Evolutionary conservation across 2,329 filamentous ascomycete genomes (phyloP), one percentile per base, ranked within the genome.

Genomic region (Macrophomina pseudophaseolina): DNA sequence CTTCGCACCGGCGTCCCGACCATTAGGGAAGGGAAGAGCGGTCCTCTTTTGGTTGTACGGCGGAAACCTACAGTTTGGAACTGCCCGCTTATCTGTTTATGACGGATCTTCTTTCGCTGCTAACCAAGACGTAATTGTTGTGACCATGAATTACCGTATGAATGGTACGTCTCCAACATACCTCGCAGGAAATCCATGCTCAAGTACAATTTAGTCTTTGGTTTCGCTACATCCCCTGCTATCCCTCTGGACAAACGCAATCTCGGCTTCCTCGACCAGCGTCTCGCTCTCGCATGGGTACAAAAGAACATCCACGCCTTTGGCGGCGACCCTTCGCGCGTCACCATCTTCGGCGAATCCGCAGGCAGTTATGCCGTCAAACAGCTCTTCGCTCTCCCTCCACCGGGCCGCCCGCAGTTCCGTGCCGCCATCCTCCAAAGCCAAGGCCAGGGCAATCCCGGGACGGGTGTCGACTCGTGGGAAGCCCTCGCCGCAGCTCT

Each of bases 141-240:
- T 94, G 0, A 86, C 89, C 0, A 87, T 94, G 73, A 94, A 93
- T 79, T 94, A 96, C 78, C 88, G 91, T 1, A 81, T 91, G 0
- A 90, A 86, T 7, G 90, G 88, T 93, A 68, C 91, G 91, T 0
- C 93, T 94, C 74, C 8, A 70, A 86, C 64, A 82, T 86, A 28
- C 80, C 80, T 16, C 81, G 80, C 32, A 83, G 84, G 67, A 87
- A 86, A 0, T 70, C 86, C 48, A 78, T 89, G 59, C 28, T 62
- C 2, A 62, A n/a, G 9, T 16, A 4, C 0, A 14, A 4, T n/a
- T 6, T 32, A 64, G 59, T 64, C 3, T 64, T 64, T 18, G 48
- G 59, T 18, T 53, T 64, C 46, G 32, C 59, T 5, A 52, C 48
- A 3, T 64, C 59, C 11, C 59, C 59, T 5, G 46, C 51, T 3